phyloP scores from a whole-genome alignment of 345 rosid genomes.

The Pugionium dolabratum region DNA sequence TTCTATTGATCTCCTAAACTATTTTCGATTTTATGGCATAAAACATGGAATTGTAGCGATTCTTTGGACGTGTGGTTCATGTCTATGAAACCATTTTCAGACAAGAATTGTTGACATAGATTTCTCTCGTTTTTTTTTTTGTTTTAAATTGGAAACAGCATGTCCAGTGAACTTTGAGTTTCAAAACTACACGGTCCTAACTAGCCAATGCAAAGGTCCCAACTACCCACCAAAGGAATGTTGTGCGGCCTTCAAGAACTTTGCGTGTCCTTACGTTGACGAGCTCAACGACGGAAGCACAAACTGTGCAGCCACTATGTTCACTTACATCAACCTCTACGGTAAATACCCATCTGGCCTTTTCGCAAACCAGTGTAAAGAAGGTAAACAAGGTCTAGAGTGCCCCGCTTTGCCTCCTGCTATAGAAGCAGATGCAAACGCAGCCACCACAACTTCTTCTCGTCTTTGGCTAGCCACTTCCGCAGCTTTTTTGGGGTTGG shows the following conservation, averaged over 20 bases:
- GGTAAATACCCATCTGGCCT: slow-evolving; percentile 72
- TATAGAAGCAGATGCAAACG: slow-evolving; percentile 12
- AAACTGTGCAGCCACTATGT: slow-evolving; percentile 59
- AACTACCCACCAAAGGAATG: slow-evolving; percentile 48
- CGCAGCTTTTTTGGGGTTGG: slow-evolving; percentile 32
- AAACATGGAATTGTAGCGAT: neutral
- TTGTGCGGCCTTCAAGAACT: slow-evolving; percentile 54
- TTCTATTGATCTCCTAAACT: no score
- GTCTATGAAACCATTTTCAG: neutral
- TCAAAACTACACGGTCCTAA: slow-evolving; percentile 53
- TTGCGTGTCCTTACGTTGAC: slow-evolving; percentile 62
- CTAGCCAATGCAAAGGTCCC: slow-evolving; percentile 61
- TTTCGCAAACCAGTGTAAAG: slow-evolving; percentile 56
- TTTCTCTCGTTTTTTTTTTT: slow-evolving; percentile 2
- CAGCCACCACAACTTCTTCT: slow-evolving; percentile 27
- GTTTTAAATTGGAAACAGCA: slow-evolving; percentile 37
- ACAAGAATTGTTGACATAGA: slow-evolving; percentile 5
- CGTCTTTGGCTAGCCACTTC: slow-evolving; percentile 26
- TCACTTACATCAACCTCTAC: slow-evolving; percentile 61
- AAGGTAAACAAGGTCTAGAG: slow-evolving; percentile 55
- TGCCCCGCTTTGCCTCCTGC: slow-evolving; percentile 49
- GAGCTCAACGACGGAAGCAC: slow-evolving; percentile 50
- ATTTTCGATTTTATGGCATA: no score
- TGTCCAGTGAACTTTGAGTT: slow-evolving; percentile 72
- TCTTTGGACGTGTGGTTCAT: neutral